phyloP scores from a whole-genome alignment of 2,329 filamentous ascomycete species.

The Arthroderma sp. region DNA sequence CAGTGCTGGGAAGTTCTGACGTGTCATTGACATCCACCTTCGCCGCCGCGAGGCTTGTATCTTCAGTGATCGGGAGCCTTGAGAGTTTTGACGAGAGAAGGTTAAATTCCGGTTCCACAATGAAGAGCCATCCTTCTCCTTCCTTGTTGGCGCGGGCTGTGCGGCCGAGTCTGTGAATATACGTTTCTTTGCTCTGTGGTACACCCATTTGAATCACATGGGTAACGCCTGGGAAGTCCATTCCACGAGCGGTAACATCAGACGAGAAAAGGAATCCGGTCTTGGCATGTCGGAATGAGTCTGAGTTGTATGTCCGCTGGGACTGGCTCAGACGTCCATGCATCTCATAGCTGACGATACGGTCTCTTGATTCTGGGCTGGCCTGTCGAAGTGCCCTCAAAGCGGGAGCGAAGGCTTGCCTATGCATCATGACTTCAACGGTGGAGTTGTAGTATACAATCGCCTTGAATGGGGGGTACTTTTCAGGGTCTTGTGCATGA shows the following conservation, averaged over 20 bases:
- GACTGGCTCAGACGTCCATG: slow-evolving; percentile 65
- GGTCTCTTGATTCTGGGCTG: slow-evolving; percentile 18
- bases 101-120: slow-evolving; percentile 39
- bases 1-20: slow-evolving; percentile 7
- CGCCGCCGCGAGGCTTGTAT: slow-evolving; percentile 29
- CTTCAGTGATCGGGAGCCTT: slow-evolving; percentile 41
- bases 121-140: slow-evolving; percentile 49
- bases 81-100: slow-evolving; percentile 38
- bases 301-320: slow-evolving; percentile 55
- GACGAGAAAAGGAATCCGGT: slow-evolving; percentile 61
- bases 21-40: slow-evolving; percentile 23
- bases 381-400: slow-evolving; percentile 20
- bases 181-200: slow-evolving; percentile 53
- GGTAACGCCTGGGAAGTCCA: slow-evolving; percentile 72
- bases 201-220: slow-evolving; percentile 62
- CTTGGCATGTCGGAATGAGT: slow-evolving; percentile 53
- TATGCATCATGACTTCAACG: slow-evolving; percentile 53
- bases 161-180: slow-evolving; percentile 65
- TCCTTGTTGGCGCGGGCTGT: slow-evolving; percentile 56
- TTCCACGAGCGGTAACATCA: slow-evolving; percentile 67
- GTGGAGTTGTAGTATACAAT: slow-evolving; percentile 85
- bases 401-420: slow-evolving; percentile 44
- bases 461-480: slow-evolving; percentile 68
- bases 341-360: slow-evolving; percentile 44
- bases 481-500: slow-evolving; percentile 22